Conservation (phyloP, 345 rosid genomes). For the Pistacia atlantica region DNA sequence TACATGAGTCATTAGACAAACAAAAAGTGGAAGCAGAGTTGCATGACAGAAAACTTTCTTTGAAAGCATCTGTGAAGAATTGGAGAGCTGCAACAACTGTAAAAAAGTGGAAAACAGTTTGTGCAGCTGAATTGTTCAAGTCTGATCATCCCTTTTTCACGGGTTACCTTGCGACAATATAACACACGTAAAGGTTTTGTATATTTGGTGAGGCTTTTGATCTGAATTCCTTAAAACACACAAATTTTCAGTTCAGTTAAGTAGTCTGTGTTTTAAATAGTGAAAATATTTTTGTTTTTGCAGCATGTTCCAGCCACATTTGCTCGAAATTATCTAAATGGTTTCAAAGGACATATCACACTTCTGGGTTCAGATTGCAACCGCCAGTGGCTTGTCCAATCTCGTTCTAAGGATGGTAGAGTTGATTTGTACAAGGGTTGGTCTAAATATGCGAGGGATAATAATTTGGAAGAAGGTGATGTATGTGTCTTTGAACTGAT, state of each 20-base stretch:
- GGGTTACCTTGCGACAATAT: conserved; percentile 39
- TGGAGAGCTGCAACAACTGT: conserved; percentile 33
- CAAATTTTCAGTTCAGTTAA: neutral
- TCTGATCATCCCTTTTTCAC: conserved; percentile 40
- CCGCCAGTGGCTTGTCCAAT: conserved; percentile 49
- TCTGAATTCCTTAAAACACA: neutral
- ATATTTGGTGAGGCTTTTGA: conserved; percentile 33
- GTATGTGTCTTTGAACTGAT: conserved; percentile 63
- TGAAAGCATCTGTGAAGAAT: conserved; percentile 17
- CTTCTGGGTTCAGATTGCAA: conserved; percentile 45
- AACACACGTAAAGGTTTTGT: conserved; percentile 32
- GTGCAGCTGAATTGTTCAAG: conserved; percentile 34
- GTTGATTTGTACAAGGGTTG: conserved; percentile 58
- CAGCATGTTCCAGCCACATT: conserved; percentile 59
- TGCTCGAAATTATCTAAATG: conserved; percentile 44
- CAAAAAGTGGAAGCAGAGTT: conserved; percentile 10
- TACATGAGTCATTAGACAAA: neutral
- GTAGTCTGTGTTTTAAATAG: neutral
- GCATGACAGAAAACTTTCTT: conserved; percentile 1
- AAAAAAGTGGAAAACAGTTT: conserved; percentile 29
- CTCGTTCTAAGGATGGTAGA: conserved; percentile 29
- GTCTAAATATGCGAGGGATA: conserved; percentile 52
- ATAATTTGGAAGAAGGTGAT: conserved; percentile 59
- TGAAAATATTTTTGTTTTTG: neutral
- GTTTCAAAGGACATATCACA: conserved; percentile 37